Evolutionary conservation across 192 early-diverging fungal species (phyloP).

Genomic region (Rhizoclosmatium globosum): DNA sequence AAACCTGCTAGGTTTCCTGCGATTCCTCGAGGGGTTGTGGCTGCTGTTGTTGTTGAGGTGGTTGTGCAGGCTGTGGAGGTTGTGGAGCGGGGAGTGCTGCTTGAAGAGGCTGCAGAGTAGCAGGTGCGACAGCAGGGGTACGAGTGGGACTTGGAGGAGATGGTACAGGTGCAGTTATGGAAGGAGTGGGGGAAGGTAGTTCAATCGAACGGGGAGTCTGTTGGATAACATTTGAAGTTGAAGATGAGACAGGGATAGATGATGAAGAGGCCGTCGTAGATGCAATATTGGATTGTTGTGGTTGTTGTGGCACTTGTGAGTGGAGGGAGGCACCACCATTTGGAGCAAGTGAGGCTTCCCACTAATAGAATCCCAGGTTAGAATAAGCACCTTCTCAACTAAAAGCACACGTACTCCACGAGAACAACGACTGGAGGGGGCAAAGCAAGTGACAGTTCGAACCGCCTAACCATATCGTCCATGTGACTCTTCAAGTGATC

Average conservation of each 20-base stretch:
- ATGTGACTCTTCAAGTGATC: not conserved
- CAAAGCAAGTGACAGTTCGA: not conserved
- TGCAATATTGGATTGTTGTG: not conserved
- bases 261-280: not conserved
- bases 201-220: not conserved
- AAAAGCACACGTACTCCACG: not conserved
- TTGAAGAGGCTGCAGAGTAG: not conserved
- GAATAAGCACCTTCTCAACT: not conserved
- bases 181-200: not conserved
- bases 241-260: not conserved
- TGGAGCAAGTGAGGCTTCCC: slow-evolving; percentile 7
- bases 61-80: not conserved
- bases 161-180: not conserved
- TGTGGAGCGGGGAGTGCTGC: not conserved
- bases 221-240: not conserved
- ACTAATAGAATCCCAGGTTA: not conserved
- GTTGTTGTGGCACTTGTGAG: not conserved
- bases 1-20: not conserved
- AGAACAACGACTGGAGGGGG: not conserved
- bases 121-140: not conserved
- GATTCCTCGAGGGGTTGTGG: not conserved
- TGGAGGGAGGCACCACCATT: not conserved
- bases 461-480: not conserved
- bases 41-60: not conserved
- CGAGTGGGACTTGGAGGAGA: not conserved